These are phyloP conservation scores for Debaryomycetaceae sp. DNA, from an alignment of 1,139 yeast species.

Conservation along the genomic window DNA sequence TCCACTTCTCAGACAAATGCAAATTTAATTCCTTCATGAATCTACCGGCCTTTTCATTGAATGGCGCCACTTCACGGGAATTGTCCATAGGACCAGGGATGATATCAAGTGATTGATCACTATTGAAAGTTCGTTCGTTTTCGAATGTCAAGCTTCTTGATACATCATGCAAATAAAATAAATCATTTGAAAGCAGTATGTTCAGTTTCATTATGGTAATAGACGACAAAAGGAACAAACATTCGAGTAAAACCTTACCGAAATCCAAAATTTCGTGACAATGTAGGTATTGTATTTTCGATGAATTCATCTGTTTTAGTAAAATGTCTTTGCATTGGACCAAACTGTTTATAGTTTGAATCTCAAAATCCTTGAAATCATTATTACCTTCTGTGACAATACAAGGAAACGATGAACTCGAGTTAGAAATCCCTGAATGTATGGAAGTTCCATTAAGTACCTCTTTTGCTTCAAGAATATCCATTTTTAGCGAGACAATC, in stretches of 20 bases:
- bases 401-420: constrained; percentile 12
- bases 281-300: constrained; percentile 7
- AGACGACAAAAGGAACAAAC: constrained; percentile 23
- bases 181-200: constrained; percentile 19
- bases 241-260: constrained; percentile 17
- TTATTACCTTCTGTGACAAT: constrained; percentile 8
- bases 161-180: constrained; percentile 33
- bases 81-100: constrained; percentile 8
- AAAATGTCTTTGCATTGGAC: constrained; percentile 16
- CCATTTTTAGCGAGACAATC: constrained; percentile 4
- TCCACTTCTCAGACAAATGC: constrained; percentile 50
- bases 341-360: constrained; percentile 12
- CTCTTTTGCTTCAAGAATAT: constrained; percentile 5
- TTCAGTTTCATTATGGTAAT: constrained; percentile 18
- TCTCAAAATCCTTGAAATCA: constrained; percentile 8
- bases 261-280: constrained; percentile 19
- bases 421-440: background rate
- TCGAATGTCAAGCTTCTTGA: constrained; percentile 28
- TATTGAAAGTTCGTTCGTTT: constrained; percentile 23
- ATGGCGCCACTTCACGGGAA: background rate
- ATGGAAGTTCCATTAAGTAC: constrained; percentile 8
- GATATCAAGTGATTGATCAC: constrained; percentile 11
- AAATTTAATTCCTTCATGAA: constrained; percentile 13
- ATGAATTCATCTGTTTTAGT: constrained; percentile 7
- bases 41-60: constrained; percentile 10